These are phyloP conservation scores for Trichoderma orchidacearum DNA, from an alignment of 495 filamentous ascomycete species.

Conservation along the genomic window DNA sequence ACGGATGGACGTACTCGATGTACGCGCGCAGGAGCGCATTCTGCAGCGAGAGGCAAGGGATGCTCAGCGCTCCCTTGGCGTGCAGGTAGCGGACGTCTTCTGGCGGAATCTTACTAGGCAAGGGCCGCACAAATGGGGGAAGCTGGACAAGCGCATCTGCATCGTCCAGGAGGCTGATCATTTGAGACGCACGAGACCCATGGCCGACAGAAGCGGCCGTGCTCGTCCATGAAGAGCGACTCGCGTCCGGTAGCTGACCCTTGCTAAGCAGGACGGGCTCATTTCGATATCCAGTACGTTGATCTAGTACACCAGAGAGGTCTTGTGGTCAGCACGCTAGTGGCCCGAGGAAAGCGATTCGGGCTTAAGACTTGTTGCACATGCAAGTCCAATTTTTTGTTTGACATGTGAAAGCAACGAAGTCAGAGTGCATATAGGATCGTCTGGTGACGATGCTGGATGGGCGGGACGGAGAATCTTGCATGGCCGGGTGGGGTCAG, in stretches of 20 bases:
- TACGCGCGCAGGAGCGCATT: constrained; percentile 64
- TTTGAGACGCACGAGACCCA: constrained; percentile 12
- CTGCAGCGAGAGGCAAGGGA: constrained; percentile 52
- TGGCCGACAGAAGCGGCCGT: constrained; percentile 6
- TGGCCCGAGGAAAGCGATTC: background rate
- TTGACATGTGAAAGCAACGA: constrained; percentile 11
- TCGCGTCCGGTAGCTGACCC: background rate
- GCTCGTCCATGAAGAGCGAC: constrained; percentile 9
- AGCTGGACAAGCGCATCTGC: constrained; percentile 23
- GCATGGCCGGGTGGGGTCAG: background rate
- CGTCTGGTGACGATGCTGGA: background rate
- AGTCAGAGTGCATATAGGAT: background rate
- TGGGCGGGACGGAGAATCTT: background rate
- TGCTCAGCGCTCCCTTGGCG: constrained; percentile 58
- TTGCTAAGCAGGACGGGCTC: constrained; percentile 12
- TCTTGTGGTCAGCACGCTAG: constrained; percentile 8
- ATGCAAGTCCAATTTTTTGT: background rate
- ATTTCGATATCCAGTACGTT: constrained; percentile 16
- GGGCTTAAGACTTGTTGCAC: background rate
- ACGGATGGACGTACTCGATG: constrained; percentile 74
- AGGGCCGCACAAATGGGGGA: constrained; percentile 60
- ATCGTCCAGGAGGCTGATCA: constrained; percentile 17
- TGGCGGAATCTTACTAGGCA: constrained; percentile 49
- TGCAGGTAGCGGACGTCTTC: constrained; percentile 66
- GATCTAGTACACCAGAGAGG: constrained; percentile 13